phyloP scores from a whole-genome alignment of 768 basidiomycete species.

The Tulasnella sp. region DNA sequence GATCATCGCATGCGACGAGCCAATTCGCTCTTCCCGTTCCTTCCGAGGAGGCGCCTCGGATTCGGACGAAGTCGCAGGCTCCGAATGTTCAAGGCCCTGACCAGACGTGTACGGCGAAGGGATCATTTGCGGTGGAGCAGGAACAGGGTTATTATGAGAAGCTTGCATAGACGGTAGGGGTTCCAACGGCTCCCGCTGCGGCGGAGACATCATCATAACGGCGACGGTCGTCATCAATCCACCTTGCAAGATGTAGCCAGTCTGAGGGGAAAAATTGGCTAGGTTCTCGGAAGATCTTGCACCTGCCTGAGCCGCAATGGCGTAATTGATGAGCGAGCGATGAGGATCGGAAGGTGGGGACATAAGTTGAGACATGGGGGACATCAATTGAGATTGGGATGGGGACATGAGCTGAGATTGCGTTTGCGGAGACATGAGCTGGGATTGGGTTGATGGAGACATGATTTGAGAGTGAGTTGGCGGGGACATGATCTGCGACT shows the following conservation, averaged over 20 bases:
- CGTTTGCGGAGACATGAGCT: not conserved
- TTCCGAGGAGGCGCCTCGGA: not conserved
- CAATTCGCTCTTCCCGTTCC: not conserved
- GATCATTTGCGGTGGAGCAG: not conserved
- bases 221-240: not conserved
- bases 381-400: not conserved
- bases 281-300: not conserved
- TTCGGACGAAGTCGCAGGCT: not conserved
- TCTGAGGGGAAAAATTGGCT: not conserved
- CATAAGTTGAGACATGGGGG: not conserved
- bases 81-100: not conserved
- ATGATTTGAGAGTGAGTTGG: not conserved
- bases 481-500: not conserved
- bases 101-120: slow-evolving; percentile 2
- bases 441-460: not conserved
- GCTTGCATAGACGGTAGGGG: not conserved
- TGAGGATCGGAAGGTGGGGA: not conserved
- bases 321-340: not conserved
- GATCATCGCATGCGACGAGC: not conserved
- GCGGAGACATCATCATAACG: slow-evolving; percentile 5
- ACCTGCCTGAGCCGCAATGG: not conserved
- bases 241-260: not conserved
- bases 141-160: not conserved
- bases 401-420: not conserved
- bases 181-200: not conserved